phyloP scores from a whole-genome alignment of 305 asterid species.

The Solanum hybrid region DNA sequence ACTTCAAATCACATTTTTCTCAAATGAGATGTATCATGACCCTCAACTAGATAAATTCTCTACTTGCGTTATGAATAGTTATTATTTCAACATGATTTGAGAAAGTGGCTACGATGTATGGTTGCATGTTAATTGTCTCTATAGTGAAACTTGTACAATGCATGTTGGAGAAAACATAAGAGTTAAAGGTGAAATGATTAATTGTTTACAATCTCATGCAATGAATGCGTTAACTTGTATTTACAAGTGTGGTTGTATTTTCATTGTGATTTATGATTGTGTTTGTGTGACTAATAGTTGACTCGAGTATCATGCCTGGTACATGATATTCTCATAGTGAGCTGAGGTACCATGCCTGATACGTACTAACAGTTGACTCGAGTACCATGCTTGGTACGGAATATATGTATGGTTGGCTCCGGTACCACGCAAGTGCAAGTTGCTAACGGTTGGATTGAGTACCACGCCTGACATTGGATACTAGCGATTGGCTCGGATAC shows the following conservation, averaged over 20 bases:
- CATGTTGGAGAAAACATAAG: neutral
- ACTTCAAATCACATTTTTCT: neutral
- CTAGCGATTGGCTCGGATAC: neutral
- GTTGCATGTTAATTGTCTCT: neutral
- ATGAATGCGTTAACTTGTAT: neutral
- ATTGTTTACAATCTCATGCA: neutral
- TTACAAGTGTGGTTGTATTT: neutral
- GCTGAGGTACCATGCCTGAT: neutral
- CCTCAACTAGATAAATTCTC: neutral
- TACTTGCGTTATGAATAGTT: neutral
- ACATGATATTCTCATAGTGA: neutral
- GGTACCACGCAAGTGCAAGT: neutral
- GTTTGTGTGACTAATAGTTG: neutral
- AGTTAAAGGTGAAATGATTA: neutral
- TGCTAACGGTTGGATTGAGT: neutral
- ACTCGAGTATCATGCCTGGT: neutral
- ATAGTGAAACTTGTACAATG: neutral
- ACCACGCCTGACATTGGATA: neutral
- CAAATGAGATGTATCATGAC: neutral
- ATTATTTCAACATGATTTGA: neutral
- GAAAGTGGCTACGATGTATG: neutral
- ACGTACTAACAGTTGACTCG: neutral
- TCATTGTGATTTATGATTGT: neutral
- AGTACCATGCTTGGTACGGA: neutral
- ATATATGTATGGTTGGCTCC: neutral